These are phyloP conservation scores for Ceratocystis variospora DNA, from an alignment of 2,329 filamentous ascomycete species.

Conservation along the genomic window DNA sequence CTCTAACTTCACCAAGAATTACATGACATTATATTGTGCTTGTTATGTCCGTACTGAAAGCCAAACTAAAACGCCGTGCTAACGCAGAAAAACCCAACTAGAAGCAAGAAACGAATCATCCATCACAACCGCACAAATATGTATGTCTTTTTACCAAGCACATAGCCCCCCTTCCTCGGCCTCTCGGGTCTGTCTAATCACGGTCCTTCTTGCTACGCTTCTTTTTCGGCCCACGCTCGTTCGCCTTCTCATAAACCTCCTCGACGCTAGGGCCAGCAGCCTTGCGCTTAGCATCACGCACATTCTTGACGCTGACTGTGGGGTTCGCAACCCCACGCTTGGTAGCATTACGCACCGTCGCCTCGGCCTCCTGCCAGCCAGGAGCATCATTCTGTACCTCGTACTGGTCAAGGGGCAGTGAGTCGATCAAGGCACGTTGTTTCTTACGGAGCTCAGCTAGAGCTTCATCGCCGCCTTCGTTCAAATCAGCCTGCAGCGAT, in stretches of 20 bases:
- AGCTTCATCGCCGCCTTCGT: slow-evolving; percentile 67
- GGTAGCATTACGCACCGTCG: slow-evolving; percentile 50
- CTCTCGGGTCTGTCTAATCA: neutral
- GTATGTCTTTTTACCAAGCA: slow-evolving; percentile 3
- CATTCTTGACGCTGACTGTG: slow-evolving; percentile 65
- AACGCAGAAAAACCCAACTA: neutral
- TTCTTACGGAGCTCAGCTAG: slow-evolving; percentile 58
- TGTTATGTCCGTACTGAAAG: slow-evolving; percentile 6
- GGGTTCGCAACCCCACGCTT: slow-evolving; percentile 51
- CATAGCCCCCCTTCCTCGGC: neutral
- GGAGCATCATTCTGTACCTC: slow-evolving; percentile 49
- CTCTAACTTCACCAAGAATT: neutral
- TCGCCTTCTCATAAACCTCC: slow-evolving; percentile 42
- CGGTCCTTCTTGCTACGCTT: slow-evolving; percentile 37
- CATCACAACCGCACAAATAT: neutral
- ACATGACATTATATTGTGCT: neutral
- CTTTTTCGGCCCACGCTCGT: slow-evolving; percentile 40
- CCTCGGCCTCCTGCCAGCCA: slow-evolving; percentile 58
- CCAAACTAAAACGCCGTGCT: slow-evolving; percentile 1
- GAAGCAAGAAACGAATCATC: neutral
- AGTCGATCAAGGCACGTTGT: slow-evolving; percentile 78
- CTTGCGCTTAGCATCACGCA: slow-evolving; percentile 50
- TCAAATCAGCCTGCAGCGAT: slow-evolving; percentile 66
- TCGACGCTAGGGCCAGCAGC: slow-evolving; percentile 40
- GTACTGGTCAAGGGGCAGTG: slow-evolving; percentile 71